phyloP scores from a whole-genome alignment of 495 filamentous ascomycete species.

The Parmelia sp. region DNA sequence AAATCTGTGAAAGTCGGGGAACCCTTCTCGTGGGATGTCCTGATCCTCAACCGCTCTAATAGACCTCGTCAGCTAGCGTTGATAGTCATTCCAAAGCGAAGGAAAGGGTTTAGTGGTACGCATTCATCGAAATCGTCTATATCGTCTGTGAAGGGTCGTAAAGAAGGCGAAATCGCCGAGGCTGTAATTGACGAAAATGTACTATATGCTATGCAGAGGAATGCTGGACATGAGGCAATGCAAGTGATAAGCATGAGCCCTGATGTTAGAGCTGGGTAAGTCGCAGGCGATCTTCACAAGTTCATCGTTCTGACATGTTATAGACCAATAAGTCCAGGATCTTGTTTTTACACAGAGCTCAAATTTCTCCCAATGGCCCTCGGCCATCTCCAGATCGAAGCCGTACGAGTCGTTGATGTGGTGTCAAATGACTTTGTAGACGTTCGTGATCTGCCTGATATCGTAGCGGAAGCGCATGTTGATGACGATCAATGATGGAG shows the following conservation, averaged over 20 bases:
- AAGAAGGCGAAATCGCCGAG: slow-evolving; percentile 55
- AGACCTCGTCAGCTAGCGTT: slow-evolving; percentile 70
- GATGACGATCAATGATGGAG: background rate
- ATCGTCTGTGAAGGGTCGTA: slow-evolving; percentile 38
- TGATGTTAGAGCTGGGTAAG: slow-evolving; percentile 74
- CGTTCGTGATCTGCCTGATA: slow-evolving; percentile 71
- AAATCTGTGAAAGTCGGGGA: slow-evolving; percentile 59
- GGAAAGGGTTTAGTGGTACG: slow-evolving; percentile 58
- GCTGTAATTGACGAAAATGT: slow-evolving; percentile 80
- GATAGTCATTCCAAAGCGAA: slow-evolving; percentile 70
- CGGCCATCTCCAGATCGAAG: slow-evolving; percentile 72
- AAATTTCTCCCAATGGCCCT: slow-evolving; percentile 69
- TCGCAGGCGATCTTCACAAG: slow-evolving; percentile 9
- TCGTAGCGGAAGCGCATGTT: slow-evolving; percentile 42
- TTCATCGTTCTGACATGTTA: slow-evolving; percentile 18
- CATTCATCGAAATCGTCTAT: slow-evolving; percentile 45
- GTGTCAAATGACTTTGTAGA: slow-evolving; percentile 75
- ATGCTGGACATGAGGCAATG: slow-evolving; percentile 59
- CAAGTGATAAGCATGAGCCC: slow-evolving; percentile 77
- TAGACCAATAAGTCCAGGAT: slow-evolving; percentile 64
- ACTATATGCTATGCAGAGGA: slow-evolving; percentile 75
- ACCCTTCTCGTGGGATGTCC: slow-evolving; percentile 77
- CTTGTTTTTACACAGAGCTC: slow-evolving; percentile 74
- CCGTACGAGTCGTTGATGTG: slow-evolving; percentile 75
- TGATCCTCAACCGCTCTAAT: slow-evolving; percentile 76